Evolutionary conservation across 1,139 yeast species (phyloP).

Genomic region (Zygosaccharomyces pseudobailii): DNA sequence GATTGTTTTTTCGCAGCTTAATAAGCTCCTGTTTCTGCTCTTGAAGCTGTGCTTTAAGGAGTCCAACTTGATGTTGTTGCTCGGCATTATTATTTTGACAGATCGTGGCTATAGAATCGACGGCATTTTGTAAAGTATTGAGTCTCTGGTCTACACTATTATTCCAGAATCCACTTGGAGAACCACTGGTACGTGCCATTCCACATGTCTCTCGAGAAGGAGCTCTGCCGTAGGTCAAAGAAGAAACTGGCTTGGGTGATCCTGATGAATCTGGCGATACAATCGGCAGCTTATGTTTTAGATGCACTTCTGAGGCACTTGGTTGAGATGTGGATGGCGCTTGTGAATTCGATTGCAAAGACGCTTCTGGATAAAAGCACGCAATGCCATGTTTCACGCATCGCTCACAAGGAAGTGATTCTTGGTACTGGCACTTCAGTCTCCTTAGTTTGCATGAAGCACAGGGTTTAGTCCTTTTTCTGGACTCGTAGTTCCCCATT

Average conservation of each 20-base stretch:
- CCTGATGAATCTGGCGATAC: constrained; percentile 6
- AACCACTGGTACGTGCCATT: not conserved
- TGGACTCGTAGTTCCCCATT: constrained; percentile 17
- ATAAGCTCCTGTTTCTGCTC: constrained; percentile 1
- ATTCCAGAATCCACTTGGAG: constrained; percentile 1
- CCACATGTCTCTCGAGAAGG: not conserved
- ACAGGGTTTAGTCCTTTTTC: constrained; percentile 48
- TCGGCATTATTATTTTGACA: constrained; percentile 30
- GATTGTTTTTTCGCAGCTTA: constrained; percentile 4
- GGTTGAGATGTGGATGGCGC: not conserved
- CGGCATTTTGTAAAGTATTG: constrained; percentile 43
- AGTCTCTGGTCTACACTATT: constrained; percentile 41
- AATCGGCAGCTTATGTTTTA: not conserved
- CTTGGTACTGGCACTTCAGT: constrained; percentile 52
- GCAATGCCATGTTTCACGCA: constrained; percentile 50
- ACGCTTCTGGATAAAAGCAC: constrained; percentile 53
- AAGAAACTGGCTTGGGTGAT: not conserved
- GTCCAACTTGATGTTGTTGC: constrained; percentile 18
- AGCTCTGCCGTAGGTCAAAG: not conserved
- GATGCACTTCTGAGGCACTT: not conserved
- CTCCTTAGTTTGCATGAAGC: constrained; percentile 59
- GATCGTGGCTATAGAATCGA: constrained; percentile 36
- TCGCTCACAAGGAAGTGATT: constrained; percentile 50
- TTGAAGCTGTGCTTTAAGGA: constrained; percentile 12
- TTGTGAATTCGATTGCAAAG: constrained; percentile 1